These are phyloP conservation scores for Wallacemonas rigidus DNA, from an alignment of 208 protist species.

Conservation along the genomic window DNA sequence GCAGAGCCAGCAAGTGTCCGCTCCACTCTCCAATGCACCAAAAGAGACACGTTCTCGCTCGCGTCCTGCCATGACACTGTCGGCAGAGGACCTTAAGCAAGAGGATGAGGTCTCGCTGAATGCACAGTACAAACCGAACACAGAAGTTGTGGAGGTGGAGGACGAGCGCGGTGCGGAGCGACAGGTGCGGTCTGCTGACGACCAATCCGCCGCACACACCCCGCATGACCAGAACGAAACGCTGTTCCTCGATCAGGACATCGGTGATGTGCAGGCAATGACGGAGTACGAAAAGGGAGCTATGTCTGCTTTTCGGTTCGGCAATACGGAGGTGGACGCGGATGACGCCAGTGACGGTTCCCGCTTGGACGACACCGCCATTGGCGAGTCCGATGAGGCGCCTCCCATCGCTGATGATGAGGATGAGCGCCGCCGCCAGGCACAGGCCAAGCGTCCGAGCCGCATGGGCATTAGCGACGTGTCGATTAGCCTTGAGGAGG, in stretches of 20 bases:
- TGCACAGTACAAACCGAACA: background rate
- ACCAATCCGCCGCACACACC: background rate
- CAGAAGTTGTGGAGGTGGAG: background rate
- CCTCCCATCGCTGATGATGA: slow-evolving; percentile 49
- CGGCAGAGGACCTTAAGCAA: slow-evolving; percentile 9
- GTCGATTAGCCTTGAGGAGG: slow-evolving; percentile 46
- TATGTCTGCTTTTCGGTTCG: slow-evolving; percentile 43
- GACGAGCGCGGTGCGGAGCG: slow-evolving; percentile 4
- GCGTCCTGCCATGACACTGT: slow-evolving; percentile 11
- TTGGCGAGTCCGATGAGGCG: background rate
- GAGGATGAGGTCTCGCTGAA: background rate
- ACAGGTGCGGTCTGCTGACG: background rate
- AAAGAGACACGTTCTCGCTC: slow-evolving; percentile 1
- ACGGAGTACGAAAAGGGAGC: slow-evolving; percentile 15
- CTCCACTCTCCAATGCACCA: background rate
- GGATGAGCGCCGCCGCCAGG: slow-evolving; percentile 38
- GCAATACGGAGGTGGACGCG: slow-evolving; percentile 2
- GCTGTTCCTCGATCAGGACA: slow-evolving; percentile 12
- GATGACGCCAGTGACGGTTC: slow-evolving; percentile 18
- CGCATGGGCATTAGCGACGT: slow-evolving; percentile 53
- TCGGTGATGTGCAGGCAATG: slow-evolving; percentile 6
- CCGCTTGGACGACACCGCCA: slow-evolving; percentile 7
- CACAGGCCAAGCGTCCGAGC: slow-evolving; percentile 51
- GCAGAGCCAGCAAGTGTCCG: background rate
- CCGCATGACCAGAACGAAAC: slow-evolving; percentile 1